phyloP scores from a whole-genome alignment of 1,284 basidiomycete species.

The Ustilago cynodontis region DNA sequence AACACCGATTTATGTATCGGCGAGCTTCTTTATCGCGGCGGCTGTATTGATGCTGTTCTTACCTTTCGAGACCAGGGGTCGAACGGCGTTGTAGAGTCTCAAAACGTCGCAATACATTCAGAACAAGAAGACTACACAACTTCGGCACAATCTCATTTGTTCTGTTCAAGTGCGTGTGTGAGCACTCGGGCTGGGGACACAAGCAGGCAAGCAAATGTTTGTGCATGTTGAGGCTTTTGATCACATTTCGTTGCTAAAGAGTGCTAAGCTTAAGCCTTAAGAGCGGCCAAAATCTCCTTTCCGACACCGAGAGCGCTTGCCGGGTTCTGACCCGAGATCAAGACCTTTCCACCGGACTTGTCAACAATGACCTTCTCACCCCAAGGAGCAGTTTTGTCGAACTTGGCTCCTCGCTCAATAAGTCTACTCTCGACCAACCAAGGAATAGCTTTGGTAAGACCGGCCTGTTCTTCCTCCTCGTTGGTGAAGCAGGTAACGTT shows the following conservation, averaged over 20 bases:
- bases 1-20: slow-evolving; percentile 80
- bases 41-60: slow-evolving; percentile 77
- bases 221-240: background rate
- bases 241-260: background rate
- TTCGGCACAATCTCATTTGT: background rate
- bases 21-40: slow-evolving; percentile 76
- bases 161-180: background rate
- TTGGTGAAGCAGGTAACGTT: slow-evolving; percentile 80
- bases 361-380: slow-evolving; percentile 73
- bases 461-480: slow-evolving; percentile 76
- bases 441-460: slow-evolving; percentile 73
- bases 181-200: background rate
- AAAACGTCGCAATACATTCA: background rate
- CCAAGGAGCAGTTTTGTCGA: slow-evolving; percentile 74
- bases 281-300: slow-evolving; percentile 48
- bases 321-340: slow-evolving; percentile 72
- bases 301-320: slow-evolving; percentile 44
- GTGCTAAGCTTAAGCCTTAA: slow-evolving; percentile 31
- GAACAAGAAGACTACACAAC: background rate
- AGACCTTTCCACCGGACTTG: slow-evolving; percentile 33
- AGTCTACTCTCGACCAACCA: slow-evolving; percentile 80
- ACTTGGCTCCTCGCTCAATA: slow-evolving; percentile 76
- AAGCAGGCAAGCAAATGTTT: background rate
- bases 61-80: slow-evolving; percentile 76
- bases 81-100: slow-evolving; percentile 22